A percentile compares a stretch with the other conserved stretches of the same genome.
Conservation (phyloP, 1,139 yeast species). For the Ogataea hybrid region DNA sequence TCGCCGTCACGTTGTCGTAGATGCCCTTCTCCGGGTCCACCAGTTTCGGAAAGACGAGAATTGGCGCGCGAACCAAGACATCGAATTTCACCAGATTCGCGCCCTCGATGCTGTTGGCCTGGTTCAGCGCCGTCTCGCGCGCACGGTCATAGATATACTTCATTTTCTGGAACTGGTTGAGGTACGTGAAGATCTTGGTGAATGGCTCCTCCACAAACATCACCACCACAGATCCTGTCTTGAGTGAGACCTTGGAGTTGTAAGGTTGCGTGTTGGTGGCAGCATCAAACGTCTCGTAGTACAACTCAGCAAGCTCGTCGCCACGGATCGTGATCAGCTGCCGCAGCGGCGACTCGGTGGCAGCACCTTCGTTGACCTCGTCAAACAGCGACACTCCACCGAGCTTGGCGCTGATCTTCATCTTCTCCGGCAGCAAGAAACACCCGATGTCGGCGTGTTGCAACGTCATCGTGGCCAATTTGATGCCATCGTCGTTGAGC, state of each 20-base stretch:
- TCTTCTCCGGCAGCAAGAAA: constrained; percentile 68
- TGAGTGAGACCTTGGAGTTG: constrained; percentile 60
- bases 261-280: constrained; percentile 48
- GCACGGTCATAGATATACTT: constrained; percentile 85
- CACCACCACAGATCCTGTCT: constrained; percentile 71
- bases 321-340: constrained; percentile 80
- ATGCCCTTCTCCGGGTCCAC: constrained; percentile 40
- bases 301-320: constrained; percentile 71
- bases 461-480: constrained; percentile 74
- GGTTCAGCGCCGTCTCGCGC: constrained; percentile 77
- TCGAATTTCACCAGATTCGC: constrained; percentile 69
- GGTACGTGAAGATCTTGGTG: constrained; percentile 60
- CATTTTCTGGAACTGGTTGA: constrained; percentile 80
- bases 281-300: constrained; percentile 77
- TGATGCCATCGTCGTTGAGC: constrained; percentile 79
- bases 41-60: constrained; percentile 70
- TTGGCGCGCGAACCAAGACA: constrained; percentile 75
- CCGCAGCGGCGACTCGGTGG: constrained; percentile 58
- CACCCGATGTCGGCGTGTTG: constrained; percentile 72
- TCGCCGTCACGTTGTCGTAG: constrained; percentile 65
- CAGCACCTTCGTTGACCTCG: constrained; percentile 65
- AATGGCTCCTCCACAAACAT: constrained; percentile 83
- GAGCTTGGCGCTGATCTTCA: constrained; percentile 71
- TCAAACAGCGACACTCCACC: constrained; percentile 83
- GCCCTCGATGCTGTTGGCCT: constrained; percentile 63